Conservation (phyloP, 2,329 filamentous ascomycete species). For the Alternaria incomplexa region DNA sequence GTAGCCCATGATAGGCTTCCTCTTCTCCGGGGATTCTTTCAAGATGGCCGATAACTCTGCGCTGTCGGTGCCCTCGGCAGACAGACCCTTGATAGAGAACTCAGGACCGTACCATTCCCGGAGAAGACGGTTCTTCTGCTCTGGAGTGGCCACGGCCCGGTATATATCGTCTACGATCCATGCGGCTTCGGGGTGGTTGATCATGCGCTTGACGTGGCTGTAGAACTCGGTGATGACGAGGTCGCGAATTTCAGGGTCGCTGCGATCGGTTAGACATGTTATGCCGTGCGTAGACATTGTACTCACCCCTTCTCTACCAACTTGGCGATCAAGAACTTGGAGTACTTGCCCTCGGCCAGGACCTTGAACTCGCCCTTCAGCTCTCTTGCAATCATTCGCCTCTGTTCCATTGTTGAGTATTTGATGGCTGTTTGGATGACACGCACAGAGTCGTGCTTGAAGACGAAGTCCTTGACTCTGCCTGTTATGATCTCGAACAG, state of each 20-base stretch:
- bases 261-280: slow-evolving; percentile 25
- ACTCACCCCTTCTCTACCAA: slow-evolving; percentile 78
- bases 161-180: slow-evolving; percentile 99
- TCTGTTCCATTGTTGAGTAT: slow-evolving; percentile 85
- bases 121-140: slow-evolving; percentile 84
- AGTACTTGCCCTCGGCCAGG: slow-evolving; percentile 92
- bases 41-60: slow-evolving; percentile 79
- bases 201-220: slow-evolving; percentile 87
- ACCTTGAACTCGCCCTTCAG: slow-evolving; percentile 83
- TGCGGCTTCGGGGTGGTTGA: slow-evolving; percentile 93
- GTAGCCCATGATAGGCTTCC: slow-evolving; percentile 83
- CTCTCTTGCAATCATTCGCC: slow-evolving; percentile 84
- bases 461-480: slow-evolving; percentile 90
- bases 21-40: slow-evolving; percentile 80
- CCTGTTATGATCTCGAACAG: slow-evolving; percentile 91
- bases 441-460: slow-evolving; percentile 98
- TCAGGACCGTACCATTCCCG: slow-evolving; percentile 97
- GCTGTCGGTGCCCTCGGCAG: slow-evolving; percentile 55
- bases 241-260: slow-evolving; percentile 84
- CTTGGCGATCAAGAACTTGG: slow-evolving; percentile 97
- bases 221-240: slow-evolving; percentile 94
- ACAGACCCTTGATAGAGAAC: slow-evolving; percentile 76
- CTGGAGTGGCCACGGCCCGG: slow-evolving; percentile 80
- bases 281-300: not conserved
- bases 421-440: slow-evolving; percentile 97